Conservation (phyloP, 2,329 filamentous ascomycete species). For the Alternaria conjuncta region DNA sequence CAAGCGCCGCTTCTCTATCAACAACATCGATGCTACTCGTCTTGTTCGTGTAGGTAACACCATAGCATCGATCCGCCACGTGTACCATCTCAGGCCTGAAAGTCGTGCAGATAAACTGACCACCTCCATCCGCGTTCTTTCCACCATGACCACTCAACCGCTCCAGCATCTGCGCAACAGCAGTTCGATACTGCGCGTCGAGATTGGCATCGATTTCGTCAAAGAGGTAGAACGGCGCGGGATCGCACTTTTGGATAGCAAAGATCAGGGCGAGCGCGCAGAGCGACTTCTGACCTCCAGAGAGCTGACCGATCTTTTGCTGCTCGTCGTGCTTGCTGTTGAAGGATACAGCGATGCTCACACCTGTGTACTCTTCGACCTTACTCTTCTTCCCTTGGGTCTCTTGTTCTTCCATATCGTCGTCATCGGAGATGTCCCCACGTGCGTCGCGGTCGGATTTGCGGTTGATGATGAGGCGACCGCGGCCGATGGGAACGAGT, state of each 20-base stretch:
- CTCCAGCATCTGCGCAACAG: slow-evolving; percentile 87
- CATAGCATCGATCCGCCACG: slow-evolving; percentile 97
- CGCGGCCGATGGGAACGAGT: slow-evolving; percentile 91
- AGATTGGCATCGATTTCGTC: slow-evolving; percentile 99
- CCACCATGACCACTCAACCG: slow-evolving; percentile 52
- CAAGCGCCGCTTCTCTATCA: slow-evolving; percentile 81
- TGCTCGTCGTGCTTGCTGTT: slow-evolving; percentile 99
- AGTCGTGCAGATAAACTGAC: slow-evolving; percentile 97
- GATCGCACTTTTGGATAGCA: slow-evolving; percentile 97
- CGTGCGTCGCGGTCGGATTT: slow-evolving; percentile 79
- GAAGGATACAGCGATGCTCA: slow-evolving; percentile 97
- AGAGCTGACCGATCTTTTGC: slow-evolving; percentile 95
- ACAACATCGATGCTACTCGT: slow-evolving; percentile 94
- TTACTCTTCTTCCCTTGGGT: slow-evolving; percentile 37
- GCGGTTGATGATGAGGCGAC: slow-evolving; percentile 89
- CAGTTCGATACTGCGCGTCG: slow-evolving; percentile 96
- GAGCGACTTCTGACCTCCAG: slow-evolving; percentile 95
- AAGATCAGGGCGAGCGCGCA: slow-evolving; percentile 98
- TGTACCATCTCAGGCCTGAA: slow-evolving; percentile 96
- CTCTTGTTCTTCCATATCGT: slow-evolving; percentile 56
- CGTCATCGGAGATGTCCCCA: slow-evolving; percentile 55
- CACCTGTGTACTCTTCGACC: slow-evolving; percentile 97
- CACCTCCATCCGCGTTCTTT: slow-evolving; percentile 56
- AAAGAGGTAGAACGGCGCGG: slow-evolving; percentile 98
- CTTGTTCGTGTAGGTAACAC: slow-evolving; percentile 90